phyloP scores from a whole-genome alignment of 2,329 filamentous ascomycete species.

The Apiospora pterosperma region DNA sequence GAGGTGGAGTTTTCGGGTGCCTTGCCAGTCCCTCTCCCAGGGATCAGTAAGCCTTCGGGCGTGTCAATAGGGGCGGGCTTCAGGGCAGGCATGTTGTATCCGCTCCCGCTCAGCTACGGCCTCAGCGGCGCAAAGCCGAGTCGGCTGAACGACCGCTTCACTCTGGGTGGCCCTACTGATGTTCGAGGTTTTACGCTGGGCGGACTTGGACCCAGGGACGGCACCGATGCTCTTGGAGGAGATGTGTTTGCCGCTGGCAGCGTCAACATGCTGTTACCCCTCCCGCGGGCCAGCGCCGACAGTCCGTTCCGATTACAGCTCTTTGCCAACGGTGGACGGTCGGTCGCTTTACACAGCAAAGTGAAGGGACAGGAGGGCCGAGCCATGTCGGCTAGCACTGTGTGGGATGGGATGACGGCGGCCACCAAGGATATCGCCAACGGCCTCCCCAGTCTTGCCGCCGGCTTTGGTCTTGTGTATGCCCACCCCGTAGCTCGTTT shows the following conservation, averaged over 20 bases:
- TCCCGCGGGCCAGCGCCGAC: constrained; percentile 77
- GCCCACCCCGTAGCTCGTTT: constrained; percentile 91
- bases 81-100: constrained; percentile 78
- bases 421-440: constrained; percentile 70
- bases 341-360: constrained; percentile 69
- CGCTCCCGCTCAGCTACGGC: constrained; percentile 63
- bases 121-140: constrained; percentile 59
- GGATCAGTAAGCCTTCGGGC: constrained; percentile 66
- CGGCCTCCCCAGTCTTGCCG: constrained; percentile 79
- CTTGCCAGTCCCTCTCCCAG: constrained; percentile 68
- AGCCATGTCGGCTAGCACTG: constrained; percentile 38
- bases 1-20: constrained; percentile 80
- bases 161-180: constrained; percentile 90
- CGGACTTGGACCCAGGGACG: constrained; percentile 85
- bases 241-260: constrained; percentile 90
- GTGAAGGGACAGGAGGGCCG: constrained; percentile 34
- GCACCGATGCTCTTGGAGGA: constrained; percentile 80
- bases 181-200: constrained; percentile 90
- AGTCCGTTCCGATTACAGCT: constrained; percentile 84
- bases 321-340: constrained; percentile 85
- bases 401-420: constrained; percentile 49
- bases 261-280: constrained; percentile 78
- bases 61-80: constrained; percentile 81
- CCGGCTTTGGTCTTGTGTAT: constrained; percentile 88
- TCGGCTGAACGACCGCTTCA: constrained; percentile 90